phyloP scores from a whole-genome alignment of 169 alveolate genomes.

The Pseudocohnilembus persalinus region DNA sequence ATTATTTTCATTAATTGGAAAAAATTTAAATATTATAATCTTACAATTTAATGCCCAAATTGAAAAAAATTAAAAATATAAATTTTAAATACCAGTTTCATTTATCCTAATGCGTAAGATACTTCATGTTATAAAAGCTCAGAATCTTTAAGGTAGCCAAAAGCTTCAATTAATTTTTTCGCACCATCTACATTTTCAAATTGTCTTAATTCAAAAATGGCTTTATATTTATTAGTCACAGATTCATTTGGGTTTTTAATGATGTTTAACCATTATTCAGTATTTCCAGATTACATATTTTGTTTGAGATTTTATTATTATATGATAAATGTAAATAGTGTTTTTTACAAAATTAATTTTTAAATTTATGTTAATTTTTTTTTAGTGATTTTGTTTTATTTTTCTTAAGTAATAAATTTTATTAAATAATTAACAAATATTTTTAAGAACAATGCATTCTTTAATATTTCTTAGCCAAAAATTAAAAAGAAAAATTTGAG shows the following conservation, averaged over 20 bases:
- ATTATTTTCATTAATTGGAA: too few species aligned
- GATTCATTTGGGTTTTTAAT: slow-evolving; percentile 7
- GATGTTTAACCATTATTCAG: background rate
- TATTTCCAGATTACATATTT: background rate
- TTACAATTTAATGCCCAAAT: too few species aligned
- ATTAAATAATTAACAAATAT: background rate
- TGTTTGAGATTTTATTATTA: too few species aligned
- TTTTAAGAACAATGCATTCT: background rate
- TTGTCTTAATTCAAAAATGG: slow-evolving; percentile 12
- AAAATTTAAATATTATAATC: too few species aligned
- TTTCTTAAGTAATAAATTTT: background rate
- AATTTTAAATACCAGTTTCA: slow-evolving; percentile 23
- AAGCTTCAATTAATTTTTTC: slow-evolving; percentile 6
- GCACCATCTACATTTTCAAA: slow-evolving; percentile 1
- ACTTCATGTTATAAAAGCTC: slow-evolving; percentile 61
- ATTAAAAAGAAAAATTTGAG: too few species aligned
- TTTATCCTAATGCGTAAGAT: slow-evolving; percentile 54
- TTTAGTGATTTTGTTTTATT: too few species aligned
- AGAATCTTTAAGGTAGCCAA: slow-evolving; percentile 14
- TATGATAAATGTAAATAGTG: too few species aligned
- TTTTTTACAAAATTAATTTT: too few species aligned
- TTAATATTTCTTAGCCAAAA: too few species aligned
- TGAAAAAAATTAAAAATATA: too few species aligned
- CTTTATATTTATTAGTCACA: slow-evolving; percentile 13
- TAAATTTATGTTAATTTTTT: background rate